Evolutionary conservation across 257 asterid genomes (phyloP), one percentile per base, ranked within the genome.

Genomic region (Coffea canephora): DNA sequence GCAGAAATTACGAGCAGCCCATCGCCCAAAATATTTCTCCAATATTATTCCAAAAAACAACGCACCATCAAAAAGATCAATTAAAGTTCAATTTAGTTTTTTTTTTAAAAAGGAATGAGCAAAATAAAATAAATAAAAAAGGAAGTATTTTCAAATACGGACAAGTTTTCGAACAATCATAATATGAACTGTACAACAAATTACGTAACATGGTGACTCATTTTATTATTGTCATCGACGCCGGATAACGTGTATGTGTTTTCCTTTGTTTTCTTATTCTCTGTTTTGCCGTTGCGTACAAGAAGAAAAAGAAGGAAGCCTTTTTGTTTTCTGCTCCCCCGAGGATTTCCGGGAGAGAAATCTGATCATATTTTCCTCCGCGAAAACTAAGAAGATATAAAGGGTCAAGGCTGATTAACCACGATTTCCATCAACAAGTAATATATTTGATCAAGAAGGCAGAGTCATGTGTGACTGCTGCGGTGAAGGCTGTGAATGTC

Each of bases 401-500:
- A 23, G 55, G 14, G 71, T 19, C 34, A 31, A 18, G 19, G 13
- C 18, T 1, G 41, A 1, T 5, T 2, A 36, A n/a, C 48, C 6
- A 49, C 1, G 14, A 12, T 21, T 14, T 4, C 12, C 52, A 9
- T 48, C 31, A 62, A 36, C 45, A 25, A 77, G 55, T 46, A 55
- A 70, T 45, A 45, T 45, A 45, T 45, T 25, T 54, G 49, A 41
- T 4, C 34, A n/a, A 54, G 31, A 0, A 39, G 45, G 31, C 43
- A 5, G 57, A 57, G 76, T 36, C 57, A 84, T 86, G 89, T 55
- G 86, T 75, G 71, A 69, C 57, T 75, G 78, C 85, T 54, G 65
- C 43, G 80, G 81, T 23, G 85, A 81, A 15, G 78, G 25, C 19
- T 36, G 80, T 23, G 77, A 77, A 55, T 85, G 90, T 82, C 82